phyloP scores from a whole-genome alignment of 2,329 filamentous ascomycete species.

The Shiraia bambusicola region DNA sequence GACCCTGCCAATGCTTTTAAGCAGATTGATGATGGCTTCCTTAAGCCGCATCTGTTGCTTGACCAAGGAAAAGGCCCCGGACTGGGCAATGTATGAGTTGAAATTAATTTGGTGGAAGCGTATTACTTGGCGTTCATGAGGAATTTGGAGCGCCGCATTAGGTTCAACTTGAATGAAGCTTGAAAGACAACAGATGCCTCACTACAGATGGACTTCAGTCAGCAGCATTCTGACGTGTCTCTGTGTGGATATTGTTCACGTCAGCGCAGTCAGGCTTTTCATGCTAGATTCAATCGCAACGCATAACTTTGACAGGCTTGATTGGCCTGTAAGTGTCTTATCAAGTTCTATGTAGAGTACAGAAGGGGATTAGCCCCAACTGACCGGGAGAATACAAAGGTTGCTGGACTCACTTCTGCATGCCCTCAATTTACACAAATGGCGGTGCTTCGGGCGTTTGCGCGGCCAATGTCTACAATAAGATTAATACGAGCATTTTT shows the following conservation, averaged over 20 bases:
- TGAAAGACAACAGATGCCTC: no score
- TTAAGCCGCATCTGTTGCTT: constrained; percentile 86
- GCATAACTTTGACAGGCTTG: no score
- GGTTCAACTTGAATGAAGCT: no score
- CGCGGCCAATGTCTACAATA: constrained; percentile 3
- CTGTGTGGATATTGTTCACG: not conserved
- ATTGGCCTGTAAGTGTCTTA: no score
- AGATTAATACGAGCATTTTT: constrained; percentile 1
- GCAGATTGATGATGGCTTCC: constrained; percentile 92
- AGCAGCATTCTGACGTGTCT: not conserved
- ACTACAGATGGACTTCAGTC: no score
- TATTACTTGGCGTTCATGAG: constrained; percentile 22
- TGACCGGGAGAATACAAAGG: not conserved
- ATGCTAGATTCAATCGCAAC: no score
- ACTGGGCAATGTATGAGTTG: constrained; percentile 36
- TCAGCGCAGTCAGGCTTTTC: no score
- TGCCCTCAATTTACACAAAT: constrained; percentile 4
- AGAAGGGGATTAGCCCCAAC: not conserved
- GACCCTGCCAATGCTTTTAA: constrained; percentile 89
- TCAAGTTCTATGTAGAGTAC: no score
- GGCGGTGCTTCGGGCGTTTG: constrained; percentile 1
- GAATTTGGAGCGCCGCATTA: constrained; percentile 6
- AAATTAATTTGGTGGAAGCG: constrained; percentile 10
- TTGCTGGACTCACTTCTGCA: not conserved
- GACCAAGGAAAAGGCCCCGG: constrained; percentile 57